Conservation (phyloP, 805 yeast species). For the Diddensiella transvaalensis region DNA sequence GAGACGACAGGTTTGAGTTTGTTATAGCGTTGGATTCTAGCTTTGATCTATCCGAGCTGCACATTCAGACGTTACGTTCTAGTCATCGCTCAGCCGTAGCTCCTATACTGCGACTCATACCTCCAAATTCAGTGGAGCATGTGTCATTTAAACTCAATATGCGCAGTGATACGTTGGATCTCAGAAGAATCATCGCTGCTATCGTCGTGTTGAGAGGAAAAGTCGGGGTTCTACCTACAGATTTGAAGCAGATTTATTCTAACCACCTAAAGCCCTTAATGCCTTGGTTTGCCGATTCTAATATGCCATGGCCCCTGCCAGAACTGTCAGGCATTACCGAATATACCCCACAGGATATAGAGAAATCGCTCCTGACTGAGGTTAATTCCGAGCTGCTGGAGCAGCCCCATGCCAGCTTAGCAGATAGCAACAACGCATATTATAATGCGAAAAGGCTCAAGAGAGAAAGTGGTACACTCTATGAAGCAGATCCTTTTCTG, state of each 20-base stretch:
- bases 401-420: neutral
- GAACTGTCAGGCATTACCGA: conserved; percentile 60
- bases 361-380: conserved; percentile 45
- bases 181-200: conserved; percentile 73
- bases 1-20: conserved; percentile 45
- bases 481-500: conserved; percentile 3
- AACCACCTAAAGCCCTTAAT: conserved; percentile 60
- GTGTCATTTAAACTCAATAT: conserved; percentile 51
- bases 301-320: conserved; percentile 71
- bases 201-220: conserved; percentile 76
- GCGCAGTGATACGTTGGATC: conserved; percentile 39
- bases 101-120: conserved; percentile 65
- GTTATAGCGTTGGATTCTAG: conserved; percentile 62
- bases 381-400: conserved; percentile 17
- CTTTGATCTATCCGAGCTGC: conserved; percentile 35
- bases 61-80: neutral
- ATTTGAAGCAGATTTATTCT: conserved; percentile 67
- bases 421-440: conserved; percentile 13
- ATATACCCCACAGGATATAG: conserved; percentile 72
- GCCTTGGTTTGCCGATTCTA: conserved; percentile 54
- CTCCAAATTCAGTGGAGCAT: conserved; percentile 82
- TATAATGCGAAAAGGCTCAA: conserved; percentile 22
- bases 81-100: conserved; percentile 39
- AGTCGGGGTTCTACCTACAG: conserved; percentile 80
- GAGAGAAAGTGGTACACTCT: conserved; percentile 18